phyloP scores from a whole-genome alignment of 495 filamentous ascomycete genomes.

The Opeltia flavorubescens region DNA sequence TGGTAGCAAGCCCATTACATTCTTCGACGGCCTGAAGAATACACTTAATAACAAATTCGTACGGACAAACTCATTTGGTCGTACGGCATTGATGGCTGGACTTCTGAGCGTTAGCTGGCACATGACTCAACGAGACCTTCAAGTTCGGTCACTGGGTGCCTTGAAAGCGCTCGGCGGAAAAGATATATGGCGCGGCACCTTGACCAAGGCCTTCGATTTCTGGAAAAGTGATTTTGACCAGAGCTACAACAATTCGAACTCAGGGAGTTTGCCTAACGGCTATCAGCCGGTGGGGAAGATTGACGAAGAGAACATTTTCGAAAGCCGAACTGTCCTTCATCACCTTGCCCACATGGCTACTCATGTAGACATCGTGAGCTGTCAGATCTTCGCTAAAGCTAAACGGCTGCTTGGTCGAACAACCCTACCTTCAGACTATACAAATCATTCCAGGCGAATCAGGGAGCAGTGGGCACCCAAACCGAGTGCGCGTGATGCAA shows the following conservation, averaged over 20 bases:
- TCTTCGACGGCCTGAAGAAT: slow-evolving; percentile 81
- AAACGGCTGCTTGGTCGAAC: slow-evolving; percentile 71
- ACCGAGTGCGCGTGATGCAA: slow-evolving; percentile 81
- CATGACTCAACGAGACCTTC: slow-evolving; percentile 92
- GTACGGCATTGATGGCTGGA: slow-evolving; percentile 92
- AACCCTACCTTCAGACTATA: slow-evolving; percentile 70
- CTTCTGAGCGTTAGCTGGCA: slow-evolving; percentile 92
- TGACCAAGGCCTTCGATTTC: slow-evolving; percentile 83
- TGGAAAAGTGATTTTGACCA: slow-evolving; percentile 93
- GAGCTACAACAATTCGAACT: slow-evolving; percentile 37
- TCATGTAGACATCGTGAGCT: slow-evolving; percentile 95
- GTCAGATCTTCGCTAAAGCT: slow-evolving; percentile 87
- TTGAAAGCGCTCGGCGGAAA: slow-evolving; percentile 70
- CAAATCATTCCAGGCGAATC: slow-evolving; percentile 69
- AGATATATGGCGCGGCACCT: slow-evolving; percentile 81
- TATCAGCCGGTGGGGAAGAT: slow-evolving; percentile 23
- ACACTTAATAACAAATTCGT: slow-evolving; percentile 80
- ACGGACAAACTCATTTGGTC: slow-evolving; percentile 84
- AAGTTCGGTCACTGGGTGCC: slow-evolving; percentile 75
- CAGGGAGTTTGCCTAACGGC: slow-evolving; percentile 17
- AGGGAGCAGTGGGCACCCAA: slow-evolving; percentile 82
- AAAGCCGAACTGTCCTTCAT: slow-evolving; percentile 78
- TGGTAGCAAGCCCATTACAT: slow-evolving; percentile 74
- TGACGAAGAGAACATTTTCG: slow-evolving; percentile 68
- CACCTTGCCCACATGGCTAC: slow-evolving; percentile 95